Evolutionary conservation across 2,329 filamentous ascomycete genomes (phyloP), one percentile per base, ranked within the genome.

Genomic region (Didymella pomorum): DNA sequence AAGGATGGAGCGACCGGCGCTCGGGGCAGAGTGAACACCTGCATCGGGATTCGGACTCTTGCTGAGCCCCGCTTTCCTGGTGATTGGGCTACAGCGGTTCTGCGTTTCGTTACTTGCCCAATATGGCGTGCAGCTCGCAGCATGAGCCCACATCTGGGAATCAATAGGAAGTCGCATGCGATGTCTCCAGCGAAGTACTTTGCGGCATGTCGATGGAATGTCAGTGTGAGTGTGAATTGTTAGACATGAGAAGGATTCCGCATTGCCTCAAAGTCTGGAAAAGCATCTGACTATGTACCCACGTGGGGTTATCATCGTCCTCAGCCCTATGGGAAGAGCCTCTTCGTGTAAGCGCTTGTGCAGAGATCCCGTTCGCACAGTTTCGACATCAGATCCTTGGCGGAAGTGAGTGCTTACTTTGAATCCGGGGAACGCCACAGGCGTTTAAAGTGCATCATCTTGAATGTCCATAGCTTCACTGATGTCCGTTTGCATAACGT

Each of bases 271-370:
- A 41, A 23, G n/a, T 21, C 29, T 35, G 12, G 12, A 21, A 44
- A 14, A 21, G 18, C 23, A 46, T 51, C 53, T 60, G 52, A 56
- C 52, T 57, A 23, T 42, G 31, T 26, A 21, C 52, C 63, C 64
- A 58, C 58, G 64, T 64, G 63, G 64, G 56, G 39, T 49, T 42
- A 29, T 42, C 48, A 48, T 45, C 42, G 11, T 52, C 55, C 21
- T 61, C 62, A 69, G 65, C 66, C 66, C 62, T 69, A 61, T 54
- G 48, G 28, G 45, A 42, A 46, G 51, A 61, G 58, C 61, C 62
- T 62, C 61, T 56, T 66, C 61, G 60, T 56, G 68, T 70, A 65
- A 70, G 68, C 68, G 63, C 67, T 69, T 68, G 67, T 56, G 67
- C 67, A 64, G 33, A 58, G 59, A 46, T 61, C 62, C 66, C 67